Conservation (phyloP, 176 grass and related monocot genomes). For the Oryza glumipatula region DNA sequence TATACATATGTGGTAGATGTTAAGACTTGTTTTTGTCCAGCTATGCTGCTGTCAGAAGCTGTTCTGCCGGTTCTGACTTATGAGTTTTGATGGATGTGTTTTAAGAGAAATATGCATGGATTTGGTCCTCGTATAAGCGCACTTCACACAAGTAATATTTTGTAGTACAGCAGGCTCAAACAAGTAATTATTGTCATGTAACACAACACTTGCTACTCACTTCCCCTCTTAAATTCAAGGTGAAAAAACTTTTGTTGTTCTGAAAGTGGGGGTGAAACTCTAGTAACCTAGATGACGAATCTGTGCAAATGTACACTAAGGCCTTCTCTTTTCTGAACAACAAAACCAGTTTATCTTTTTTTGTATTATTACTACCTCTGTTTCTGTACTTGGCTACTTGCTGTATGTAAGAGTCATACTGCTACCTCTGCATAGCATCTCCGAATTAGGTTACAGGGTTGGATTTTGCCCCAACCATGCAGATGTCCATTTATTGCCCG, state of each 20-base stretch:
- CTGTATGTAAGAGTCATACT: neutral
- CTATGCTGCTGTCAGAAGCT: constrained; percentile 8
- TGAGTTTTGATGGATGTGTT: neutral
- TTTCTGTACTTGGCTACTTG: neutral
- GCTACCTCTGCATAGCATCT: neutral
- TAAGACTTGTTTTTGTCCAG: constrained; percentile 12
- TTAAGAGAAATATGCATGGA: too few relatives aligned
- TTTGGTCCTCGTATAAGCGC: too few relatives aligned
- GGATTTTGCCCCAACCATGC: neutral
- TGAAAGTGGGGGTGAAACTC: neutral
- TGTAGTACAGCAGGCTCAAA: neutral
- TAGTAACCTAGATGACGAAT: neutral
- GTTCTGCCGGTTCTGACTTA: neutral
- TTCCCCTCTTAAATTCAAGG: neutral
- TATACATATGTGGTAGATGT: neutral
- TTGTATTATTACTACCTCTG: neutral
- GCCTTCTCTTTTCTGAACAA: neutral
- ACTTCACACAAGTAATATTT: too few relatives aligned
- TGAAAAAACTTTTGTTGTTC: neutral
- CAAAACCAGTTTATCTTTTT: neutral
- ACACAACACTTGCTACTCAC: neutral
- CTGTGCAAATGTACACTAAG: neutral
- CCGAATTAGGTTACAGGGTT: constrained; percentile 1
- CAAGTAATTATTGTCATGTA: neutral
- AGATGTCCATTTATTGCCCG: neutral